phyloP scores from a whole-genome alignment of 2,329 filamentous ascomycete species.

The Orbilia brochopaga region DNA sequence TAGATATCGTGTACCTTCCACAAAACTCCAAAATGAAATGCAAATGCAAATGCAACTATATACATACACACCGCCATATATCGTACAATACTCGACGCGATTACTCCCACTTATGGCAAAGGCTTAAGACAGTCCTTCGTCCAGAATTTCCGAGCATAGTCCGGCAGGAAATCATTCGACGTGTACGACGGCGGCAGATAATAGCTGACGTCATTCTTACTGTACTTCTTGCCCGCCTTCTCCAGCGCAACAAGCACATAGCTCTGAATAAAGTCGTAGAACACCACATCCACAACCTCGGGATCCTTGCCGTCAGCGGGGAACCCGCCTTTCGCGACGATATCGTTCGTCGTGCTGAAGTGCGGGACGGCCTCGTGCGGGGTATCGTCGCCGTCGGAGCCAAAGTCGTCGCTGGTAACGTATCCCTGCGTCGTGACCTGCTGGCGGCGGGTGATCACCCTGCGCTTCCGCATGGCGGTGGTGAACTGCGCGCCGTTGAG shows the following conservation, averaged over 20 bases:
- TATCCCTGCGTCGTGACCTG: conserved; percentile 71
- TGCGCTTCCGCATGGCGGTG: conserved; percentile 56
- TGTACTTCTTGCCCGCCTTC: conserved; percentile 32
- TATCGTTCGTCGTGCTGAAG: conserved; percentile 80
- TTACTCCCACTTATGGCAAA: no score
- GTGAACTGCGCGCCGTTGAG: conserved; percentile 37
- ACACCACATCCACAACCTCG: conserved; percentile 82
- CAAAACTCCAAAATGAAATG: no score
- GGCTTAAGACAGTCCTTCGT: conserved; percentile 43
- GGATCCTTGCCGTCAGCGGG: conserved; percentile 63
- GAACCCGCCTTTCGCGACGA: conserved; percentile 73
- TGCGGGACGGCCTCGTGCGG: conserved; percentile 76
- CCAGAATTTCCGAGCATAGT: conserved; percentile 34
- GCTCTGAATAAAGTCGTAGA: conserved; percentile 86
- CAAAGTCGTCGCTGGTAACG: conserved; percentile 84
- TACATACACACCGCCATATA: no score
- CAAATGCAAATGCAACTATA: no score
- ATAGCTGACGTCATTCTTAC: conserved; percentile 10
- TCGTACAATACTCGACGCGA: no score
- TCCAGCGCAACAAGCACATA: conserved; percentile 67
- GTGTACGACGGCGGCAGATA: conserved; percentile 36
- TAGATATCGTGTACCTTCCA: no score
- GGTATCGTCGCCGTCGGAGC: conserved; percentile 86
- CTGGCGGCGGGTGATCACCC: conserved; percentile 59
- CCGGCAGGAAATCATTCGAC: conserved; percentile 47